Base-by-base conservation (phyloP, 306 rosid species). In the Corylus avellana region DNA sequence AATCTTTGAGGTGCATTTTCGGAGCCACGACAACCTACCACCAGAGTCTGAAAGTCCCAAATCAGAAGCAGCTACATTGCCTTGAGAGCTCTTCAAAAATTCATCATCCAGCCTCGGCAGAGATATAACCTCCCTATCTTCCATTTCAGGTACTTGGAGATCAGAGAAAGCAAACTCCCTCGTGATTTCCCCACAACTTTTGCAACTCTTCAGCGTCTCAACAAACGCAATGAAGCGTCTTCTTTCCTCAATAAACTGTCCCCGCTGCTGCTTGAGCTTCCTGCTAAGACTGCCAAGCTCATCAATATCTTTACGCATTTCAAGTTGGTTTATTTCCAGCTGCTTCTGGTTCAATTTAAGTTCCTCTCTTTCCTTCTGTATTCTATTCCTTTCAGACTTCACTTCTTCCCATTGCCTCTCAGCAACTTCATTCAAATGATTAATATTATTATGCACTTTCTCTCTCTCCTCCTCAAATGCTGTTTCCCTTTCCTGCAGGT, bases 231-330 rank as follows among this genome's bases (percentile, higher is more conserved):
- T 89, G 78, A 91, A 90, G 72, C 55, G 75, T 66, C 70, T 74
- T 80, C 96, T 89, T 79, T 95, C 94, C 80, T 84, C 87, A 62
- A 91, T 66, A 81, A 95, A 90, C 73, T 75, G 61, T 81, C 87
- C 91, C 37, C 99, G 90, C 81, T 90, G 98, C 76, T 79, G 71
- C 88, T 89, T 95, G 79, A 95, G 87, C 84, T 90, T 90, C 83
- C 73, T 86, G 86, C 95, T 95, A 55, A 95, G 92, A 68, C 79
- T 80, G 79, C 78, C 87, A 75, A 95, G 98, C 80, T 86, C 85
- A 81, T 89, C 87, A 63, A 96, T 91, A 81, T 95, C 99, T 76
- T 78, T 85, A 73, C 39, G 86, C 84, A 91, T 87, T 83, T 91
- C 99, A 79, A 76, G 88, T 76, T 90, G 96, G 84, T 83, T 80